phyloP scores from a whole-genome alignment of 495 filamentous ascomycete genomes.

The Aspergillus incahuasiensis region DNA sequence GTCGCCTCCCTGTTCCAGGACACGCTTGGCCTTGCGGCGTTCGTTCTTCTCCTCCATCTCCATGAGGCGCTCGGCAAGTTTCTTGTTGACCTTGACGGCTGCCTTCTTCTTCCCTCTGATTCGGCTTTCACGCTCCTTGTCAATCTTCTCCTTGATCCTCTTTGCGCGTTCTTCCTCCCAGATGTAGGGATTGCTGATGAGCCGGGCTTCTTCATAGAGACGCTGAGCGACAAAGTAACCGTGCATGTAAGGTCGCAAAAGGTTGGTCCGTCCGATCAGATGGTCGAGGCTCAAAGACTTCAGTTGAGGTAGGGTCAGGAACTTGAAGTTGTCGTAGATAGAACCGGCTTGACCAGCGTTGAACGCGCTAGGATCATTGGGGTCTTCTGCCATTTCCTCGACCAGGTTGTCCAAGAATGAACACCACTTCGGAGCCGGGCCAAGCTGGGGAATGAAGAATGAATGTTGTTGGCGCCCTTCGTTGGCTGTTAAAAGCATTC shows the following conservation, averaged over 20 bases:
- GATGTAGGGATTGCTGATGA: conserved; percentile 88
- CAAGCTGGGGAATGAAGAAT: conserved; percentile 93
- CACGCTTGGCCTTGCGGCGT: conserved; percentile 55
- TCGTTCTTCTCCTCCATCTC: conserved; percentile 76
- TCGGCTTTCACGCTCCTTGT: conserved; percentile 86
- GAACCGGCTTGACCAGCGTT: conserved; percentile 50
- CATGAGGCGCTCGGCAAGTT: conserved; percentile 76
- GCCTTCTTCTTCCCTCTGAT: conserved; percentile 92
- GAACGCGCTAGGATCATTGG: conserved; percentile 64
- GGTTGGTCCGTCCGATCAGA: conserved; percentile 76
- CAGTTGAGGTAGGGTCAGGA: conserved; percentile 82
- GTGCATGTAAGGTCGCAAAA: conserved; percentile 95
- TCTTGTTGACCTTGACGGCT: conserved; percentile 82
- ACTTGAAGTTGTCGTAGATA: conserved; percentile 98
- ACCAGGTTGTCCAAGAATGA: conserved; percentile 94
- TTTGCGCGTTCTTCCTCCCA: conserved; percentile 87
- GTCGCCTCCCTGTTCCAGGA: conserved; percentile 54
- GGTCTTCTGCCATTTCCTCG: conserved; percentile 92
- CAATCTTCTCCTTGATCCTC: conserved; percentile 83
- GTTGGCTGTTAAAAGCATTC: conserved; percentile 93
- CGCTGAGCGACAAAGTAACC: conserved; percentile 94
- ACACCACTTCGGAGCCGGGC: conserved; percentile 92
- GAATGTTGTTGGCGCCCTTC: conserved; percentile 89
- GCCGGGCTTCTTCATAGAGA: conserved; percentile 86
- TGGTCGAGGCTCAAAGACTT: conserved; percentile 76